Percentiles rank a stretch among this genome's conserved stretches.
phyloP scores from a whole-genome alignment of 805 yeast species.

The Nakazawaea sp. region DNA sequence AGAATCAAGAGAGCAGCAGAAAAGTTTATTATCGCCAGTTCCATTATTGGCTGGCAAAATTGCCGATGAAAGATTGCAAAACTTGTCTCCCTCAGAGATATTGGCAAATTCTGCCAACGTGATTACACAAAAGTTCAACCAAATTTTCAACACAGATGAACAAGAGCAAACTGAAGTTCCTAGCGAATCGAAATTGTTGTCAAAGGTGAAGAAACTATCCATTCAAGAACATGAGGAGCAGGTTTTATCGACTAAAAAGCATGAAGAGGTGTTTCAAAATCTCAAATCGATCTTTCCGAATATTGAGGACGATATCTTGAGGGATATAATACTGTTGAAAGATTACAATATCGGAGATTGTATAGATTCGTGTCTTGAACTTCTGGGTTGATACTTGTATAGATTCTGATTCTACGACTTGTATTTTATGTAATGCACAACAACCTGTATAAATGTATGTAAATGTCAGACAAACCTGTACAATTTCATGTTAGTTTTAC shows the following conservation, averaged over 20 bases:
- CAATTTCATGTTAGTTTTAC: too few species aligned
- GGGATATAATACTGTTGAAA: conserved; percentile 63
- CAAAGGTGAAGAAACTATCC: conserved; percentile 21
- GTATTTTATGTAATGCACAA: too few species aligned
- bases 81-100: conserved; percentile 26
- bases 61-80: conserved; percentile 14
- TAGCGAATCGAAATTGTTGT: not conserved
- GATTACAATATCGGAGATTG: conserved; percentile 64
- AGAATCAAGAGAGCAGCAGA: conserved; percentile 26
- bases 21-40: conserved; percentile 5
- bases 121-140: conserved; percentile 26
- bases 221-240: conserved; percentile 23
- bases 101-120: conserved; percentile 28
- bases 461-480: too few species aligned
- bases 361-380: conserved; percentile 53
- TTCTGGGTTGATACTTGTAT: conserved; percentile 15
- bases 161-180: not conserved
- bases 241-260: conserved; percentile 34
- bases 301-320: conserved; percentile 59
- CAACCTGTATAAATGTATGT: too few species aligned
- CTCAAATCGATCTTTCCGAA: conserved; percentile 70
- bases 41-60: conserved; percentile 14
- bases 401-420: too few species aligned
- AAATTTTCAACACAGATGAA: conserved; percentile 14
- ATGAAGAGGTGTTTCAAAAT: conserved; percentile 36